These are phyloP conservation scores for Blumeria hordei DNA, from an alignment of 2,329 filamentous ascomycete genomes.

Conservation along the genomic window DNA sequence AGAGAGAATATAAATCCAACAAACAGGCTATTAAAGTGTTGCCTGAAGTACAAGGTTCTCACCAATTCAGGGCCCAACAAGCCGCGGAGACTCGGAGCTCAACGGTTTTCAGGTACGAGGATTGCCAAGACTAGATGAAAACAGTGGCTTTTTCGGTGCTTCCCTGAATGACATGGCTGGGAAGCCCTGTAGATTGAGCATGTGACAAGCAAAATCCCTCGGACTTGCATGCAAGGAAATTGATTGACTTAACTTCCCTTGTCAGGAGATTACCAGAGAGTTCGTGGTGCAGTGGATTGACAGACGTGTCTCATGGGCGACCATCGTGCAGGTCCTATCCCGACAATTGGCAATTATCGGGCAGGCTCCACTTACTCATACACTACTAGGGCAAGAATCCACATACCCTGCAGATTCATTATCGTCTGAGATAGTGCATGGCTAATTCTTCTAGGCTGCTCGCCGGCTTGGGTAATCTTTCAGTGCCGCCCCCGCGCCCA, in stretches of 20 bases:
- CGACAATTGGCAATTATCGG: background rate
- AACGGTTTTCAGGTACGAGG: background rate
- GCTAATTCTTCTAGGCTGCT: background rate
- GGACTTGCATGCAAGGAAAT: background rate
- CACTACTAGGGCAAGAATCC: background rate
- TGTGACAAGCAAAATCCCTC: background rate
- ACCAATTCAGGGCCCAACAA: background rate
- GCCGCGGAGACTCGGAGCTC: conserved; percentile 1
- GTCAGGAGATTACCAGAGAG: background rate
- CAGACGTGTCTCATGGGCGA: background rate
- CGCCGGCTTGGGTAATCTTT: background rate
- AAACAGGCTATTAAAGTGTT: background rate
- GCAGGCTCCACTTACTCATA: background rate
- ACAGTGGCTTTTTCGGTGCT: background rate
- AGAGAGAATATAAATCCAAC: background rate
- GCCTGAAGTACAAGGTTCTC: background rate
- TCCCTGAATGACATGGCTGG: background rate
- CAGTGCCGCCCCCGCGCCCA: background rate
- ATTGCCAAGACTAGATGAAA: background rate
- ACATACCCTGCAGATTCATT: background rate
- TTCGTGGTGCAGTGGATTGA: background rate
- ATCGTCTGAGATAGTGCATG: too few relatives aligned
- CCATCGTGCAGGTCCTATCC: background rate
- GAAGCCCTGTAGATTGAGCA: background rate
- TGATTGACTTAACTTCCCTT: background rate